Conservation (phyloP, 768 basidiomycete genomes). For the Suillus fuscotomentosus region DNA sequence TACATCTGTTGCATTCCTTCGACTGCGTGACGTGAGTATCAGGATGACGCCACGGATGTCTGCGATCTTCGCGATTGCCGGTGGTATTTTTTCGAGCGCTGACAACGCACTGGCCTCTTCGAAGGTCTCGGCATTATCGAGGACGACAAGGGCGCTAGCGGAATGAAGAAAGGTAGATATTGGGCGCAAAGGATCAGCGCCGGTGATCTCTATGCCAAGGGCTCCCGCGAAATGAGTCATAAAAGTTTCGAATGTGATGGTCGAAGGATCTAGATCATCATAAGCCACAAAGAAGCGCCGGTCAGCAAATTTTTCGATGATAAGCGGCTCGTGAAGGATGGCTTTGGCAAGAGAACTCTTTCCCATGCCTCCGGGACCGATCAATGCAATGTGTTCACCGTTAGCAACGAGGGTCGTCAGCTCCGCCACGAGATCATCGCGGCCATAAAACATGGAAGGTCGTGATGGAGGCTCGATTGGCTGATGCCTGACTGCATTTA, state of each 20-base stretch:
- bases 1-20: not conserved
- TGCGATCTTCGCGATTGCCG: not conserved
- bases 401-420: not conserved
- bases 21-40: not conserved
- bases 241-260: not conserved
- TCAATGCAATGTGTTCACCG: not conserved
- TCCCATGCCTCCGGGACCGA: not conserved
- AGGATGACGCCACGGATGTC: not conserved
- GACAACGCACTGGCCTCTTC: not conserved
- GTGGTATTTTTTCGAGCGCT: not conserved
- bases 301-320: not conserved
- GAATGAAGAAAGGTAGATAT: not conserved
- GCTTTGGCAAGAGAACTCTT: slow-evolving; percentile 1
- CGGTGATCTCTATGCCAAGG: not conserved
- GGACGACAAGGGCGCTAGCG: not conserved
- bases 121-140: slow-evolving; percentile 1
- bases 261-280: not conserved
- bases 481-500: not conserved
- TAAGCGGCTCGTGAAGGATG: not conserved
- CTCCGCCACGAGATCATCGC: not conserved
- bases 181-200: not conserved
- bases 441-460: not conserved
- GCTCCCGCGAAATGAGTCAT: not conserved
- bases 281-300: not conserved
- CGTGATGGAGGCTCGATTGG: not conserved